Conservation (phyloP, 164 flowering plant genomes). For the Buxus sempervirens region DNA sequence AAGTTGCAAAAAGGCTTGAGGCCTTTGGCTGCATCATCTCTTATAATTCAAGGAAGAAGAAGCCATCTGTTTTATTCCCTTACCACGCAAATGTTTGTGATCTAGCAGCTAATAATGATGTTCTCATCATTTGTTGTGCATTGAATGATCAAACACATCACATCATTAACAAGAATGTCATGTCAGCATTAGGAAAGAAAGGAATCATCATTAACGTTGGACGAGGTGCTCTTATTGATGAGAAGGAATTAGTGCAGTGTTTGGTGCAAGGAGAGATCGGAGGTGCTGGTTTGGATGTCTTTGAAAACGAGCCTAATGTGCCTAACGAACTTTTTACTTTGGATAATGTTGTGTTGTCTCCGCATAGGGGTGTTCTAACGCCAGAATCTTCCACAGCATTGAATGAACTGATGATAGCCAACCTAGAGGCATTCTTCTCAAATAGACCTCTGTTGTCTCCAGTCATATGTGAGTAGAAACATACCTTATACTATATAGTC, state of each 20-base stretch:
- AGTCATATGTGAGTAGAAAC: slow-evolving; percentile 20
- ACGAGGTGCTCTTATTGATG: slow-evolving; percentile 69
- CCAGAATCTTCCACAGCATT: slow-evolving; percentile 32
- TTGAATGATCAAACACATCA: slow-evolving; percentile 56
- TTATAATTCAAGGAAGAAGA: slow-evolving; percentile 56
- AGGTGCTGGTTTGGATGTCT: slow-evolving; percentile 84
- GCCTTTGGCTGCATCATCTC: slow-evolving; percentile 59
- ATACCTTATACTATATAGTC: no score
- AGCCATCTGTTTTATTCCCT: slow-evolving; percentile 38
- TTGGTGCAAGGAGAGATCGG: slow-evolving; percentile 52
- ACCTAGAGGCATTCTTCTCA: slow-evolving; percentile 72
- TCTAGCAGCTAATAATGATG: slow-evolving; percentile 55
- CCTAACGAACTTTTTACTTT: slow-evolving; percentile 49
- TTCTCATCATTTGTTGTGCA: slow-evolving; percentile 55
- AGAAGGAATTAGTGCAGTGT: slow-evolving; percentile 54
- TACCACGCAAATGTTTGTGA: slow-evolving; percentile 36
- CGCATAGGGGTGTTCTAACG: slow-evolving; percentile 50
- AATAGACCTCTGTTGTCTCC: slow-evolving; percentile 49
- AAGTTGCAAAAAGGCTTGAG: slow-evolving; percentile 62
- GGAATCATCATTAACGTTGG: slow-evolving; percentile 63
- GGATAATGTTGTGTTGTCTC: slow-evolving; percentile 69
- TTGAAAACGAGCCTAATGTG: slow-evolving; percentile 70
- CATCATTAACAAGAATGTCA: slow-evolving; percentile 51
- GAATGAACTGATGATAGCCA: slow-evolving; percentile 33
- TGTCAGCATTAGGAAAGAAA: slow-evolving; percentile 54